Base-by-base conservation (phyloP, 352 stramenopile species). In the Phytophthora tubulina region DNA sequence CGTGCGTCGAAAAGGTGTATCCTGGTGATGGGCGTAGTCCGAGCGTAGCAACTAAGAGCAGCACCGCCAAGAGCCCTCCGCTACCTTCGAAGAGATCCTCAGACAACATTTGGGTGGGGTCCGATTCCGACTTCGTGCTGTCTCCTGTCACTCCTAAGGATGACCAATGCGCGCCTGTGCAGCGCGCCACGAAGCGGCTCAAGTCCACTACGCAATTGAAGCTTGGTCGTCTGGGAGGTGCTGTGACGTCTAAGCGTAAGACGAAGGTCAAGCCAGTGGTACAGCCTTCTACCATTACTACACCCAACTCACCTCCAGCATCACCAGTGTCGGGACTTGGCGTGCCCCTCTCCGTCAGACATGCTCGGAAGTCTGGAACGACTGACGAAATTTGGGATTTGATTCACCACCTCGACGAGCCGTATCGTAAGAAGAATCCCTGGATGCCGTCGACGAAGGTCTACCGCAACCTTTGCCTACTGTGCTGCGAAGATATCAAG, bases 371-470 rank as follows among this genome's bases (percentile, higher is more conserved):
- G n/a, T 7, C 17, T 30, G 11, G 32, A 6, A 56, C 49, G 9
- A 56, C 49, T 30, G 49, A 56, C 49, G 30, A 17, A 30, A 31
- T 56, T 7, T 56, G 49, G 49, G 32, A 56, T 27, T 31, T 56
- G 5, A 38, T 56, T 21, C 49, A 56, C 49, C 14, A 7, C 4
- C 15, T 46, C 4, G 41, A 46, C 6, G 41, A 14, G 10, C 3
- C 8, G 4, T 46, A 46, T 11, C 8, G 13, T 8, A 50, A 50
- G 44, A 30, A 15, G 44, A 50, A 50, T 27, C 21, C 21, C 21
- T 27, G 21, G 21, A 27, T 27, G 13, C 17, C 44, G 14, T 50
- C 44, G 4, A 7, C 14, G 17, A 15, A 27, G 21, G 21, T 27
- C 21, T 27, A 27, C 21, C 21, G 21, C 21, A 5, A 50, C 7